Conservation (phyloP, 2,329 filamentous ascomycete species). For the Blastomyces parvus region DNA sequence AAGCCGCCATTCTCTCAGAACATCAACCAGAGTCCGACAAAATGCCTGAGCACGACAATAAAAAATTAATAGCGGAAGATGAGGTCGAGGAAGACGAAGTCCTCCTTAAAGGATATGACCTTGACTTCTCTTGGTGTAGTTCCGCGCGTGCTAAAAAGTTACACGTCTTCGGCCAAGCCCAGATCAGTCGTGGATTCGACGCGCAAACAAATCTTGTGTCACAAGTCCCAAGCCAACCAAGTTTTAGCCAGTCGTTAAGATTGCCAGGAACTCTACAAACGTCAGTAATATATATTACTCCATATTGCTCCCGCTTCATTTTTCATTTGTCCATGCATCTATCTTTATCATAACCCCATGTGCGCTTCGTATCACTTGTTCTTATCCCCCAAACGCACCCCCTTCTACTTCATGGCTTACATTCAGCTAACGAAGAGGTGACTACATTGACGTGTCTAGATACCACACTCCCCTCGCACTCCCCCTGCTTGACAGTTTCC, state of each 20-base stretch:
- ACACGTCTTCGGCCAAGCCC: slow-evolving; percentile 30
- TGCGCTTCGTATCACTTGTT: background rate
- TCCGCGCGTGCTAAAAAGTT: slow-evolving; percentile 17
- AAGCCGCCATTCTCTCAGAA: slow-evolving; percentile 49
- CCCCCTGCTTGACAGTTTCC: slow-evolving; percentile 76
- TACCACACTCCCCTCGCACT: slow-evolving; percentile 48
- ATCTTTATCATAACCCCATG: background rate
- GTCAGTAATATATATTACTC: slow-evolving; percentile 2
- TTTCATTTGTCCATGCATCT: background rate
- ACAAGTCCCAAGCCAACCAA: background rate
- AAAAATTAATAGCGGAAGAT: background rate
- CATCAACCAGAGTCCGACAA: slow-evolving; percentile 5
- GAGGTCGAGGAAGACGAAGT: slow-evolving; percentile 2
- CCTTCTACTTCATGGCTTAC: background rate
- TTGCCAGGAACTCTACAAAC: slow-evolving; percentile 22
- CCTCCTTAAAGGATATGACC: slow-evolving; percentile 28
- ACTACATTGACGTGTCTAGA: slow-evolving; percentile 17
- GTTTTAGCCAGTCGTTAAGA: background rate
- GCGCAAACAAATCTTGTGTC: background rate
- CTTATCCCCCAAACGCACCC: background rate
- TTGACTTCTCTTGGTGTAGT: slow-evolving; percentile 32
- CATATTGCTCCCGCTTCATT: too few species aligned
- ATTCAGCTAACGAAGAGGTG: background rate
- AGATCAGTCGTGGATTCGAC: slow-evolving; percentile 25
- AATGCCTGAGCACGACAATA: slow-evolving; percentile 21